A percentile compares a stretch with the other conserved stretches of the same genome.
These are phyloP conservation scores for Plenodomus tracheiphilus DNA, from an alignment of 2,329 filamentous ascomycete species.

Conservation along the genomic window DNA sequence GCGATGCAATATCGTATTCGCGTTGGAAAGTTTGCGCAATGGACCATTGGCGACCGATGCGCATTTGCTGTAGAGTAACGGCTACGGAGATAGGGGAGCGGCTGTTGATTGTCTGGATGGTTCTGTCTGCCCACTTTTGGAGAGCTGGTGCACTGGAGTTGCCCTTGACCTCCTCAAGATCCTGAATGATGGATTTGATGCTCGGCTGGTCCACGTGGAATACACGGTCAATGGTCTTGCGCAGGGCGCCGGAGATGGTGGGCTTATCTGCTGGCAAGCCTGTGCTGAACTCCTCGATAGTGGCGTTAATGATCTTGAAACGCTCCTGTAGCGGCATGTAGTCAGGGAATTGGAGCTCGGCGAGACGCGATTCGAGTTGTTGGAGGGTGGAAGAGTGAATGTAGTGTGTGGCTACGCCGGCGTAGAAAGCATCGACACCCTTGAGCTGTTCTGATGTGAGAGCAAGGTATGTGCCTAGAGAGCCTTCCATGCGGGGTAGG, in stretches of 20 bases:
- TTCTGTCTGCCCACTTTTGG: conserved; percentile 76
- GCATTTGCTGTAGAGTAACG: conserved; percentile 83
- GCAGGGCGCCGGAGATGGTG: conserved; percentile 67
- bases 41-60: conserved; percentile 72
- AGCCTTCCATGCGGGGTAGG: conserved; percentile 83
- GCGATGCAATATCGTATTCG: conserved; percentile 80
- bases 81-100: conserved; percentile 86
- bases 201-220: conserved; percentile 58
- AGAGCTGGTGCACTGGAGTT: conserved; percentile 44
- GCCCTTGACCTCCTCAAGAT: conserved; percentile 59
- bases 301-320: conserved; percentile 74
- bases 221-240: conserved; percentile 76
- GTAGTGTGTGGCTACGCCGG: conserved; percentile 94
- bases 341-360: conserved; percentile 87
- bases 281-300: conserved; percentile 89
- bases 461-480: conserved; percentile 87
- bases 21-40: conserved; percentile 83
- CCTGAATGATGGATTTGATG: conserved; percentile 70
- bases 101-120: conserved; percentile 71
- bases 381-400: conserved; percentile 86
- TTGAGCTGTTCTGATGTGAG: conserved; percentile 83
- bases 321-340: conserved; percentile 66
- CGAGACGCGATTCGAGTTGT: conserved; percentile 79
- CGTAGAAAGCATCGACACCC: conserved; percentile 85
- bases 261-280: conserved; percentile 68